Conservation (phyloP, 176 grass and related monocot species). For the Bonia amplexicaulis region DNA sequence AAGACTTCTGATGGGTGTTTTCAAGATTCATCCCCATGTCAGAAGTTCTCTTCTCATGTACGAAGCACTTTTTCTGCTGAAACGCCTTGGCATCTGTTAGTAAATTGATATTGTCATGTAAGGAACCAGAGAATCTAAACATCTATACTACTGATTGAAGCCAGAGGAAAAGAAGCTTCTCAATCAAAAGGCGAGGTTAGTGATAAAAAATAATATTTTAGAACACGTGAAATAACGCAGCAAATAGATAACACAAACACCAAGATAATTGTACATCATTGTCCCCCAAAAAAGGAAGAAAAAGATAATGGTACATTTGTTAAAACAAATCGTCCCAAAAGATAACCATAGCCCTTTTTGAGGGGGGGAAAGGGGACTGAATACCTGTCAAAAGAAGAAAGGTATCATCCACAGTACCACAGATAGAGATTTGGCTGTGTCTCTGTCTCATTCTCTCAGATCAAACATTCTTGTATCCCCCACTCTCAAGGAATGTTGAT, state of each 20-base stretch:
- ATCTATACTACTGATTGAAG: not conserved
- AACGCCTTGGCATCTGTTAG: slow-evolving; percentile 46
- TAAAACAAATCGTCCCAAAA: slow-evolving; percentile 15
- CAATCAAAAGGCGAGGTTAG: not conserved
- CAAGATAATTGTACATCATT: slow-evolving; percentile 26
- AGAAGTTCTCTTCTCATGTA: slow-evolving; percentile 17
- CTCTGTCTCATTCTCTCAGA: slow-evolving; percentile 4
- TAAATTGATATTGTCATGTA: slow-evolving; percentile 2
- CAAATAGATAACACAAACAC: slow-evolving; percentile 17
- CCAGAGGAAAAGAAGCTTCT: not conserved
- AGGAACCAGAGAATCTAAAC: not conserved
- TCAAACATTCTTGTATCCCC: slow-evolving; percentile 6
- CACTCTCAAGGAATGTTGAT: not conserved
- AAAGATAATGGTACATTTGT: slow-evolving; percentile 1
- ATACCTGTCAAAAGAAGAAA: slow-evolving; percentile 23
- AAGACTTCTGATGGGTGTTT: slow-evolving; percentile 18
- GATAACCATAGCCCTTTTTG: slow-evolving; percentile 2
- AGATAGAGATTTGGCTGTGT: slow-evolving; percentile 25
- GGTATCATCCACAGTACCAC: slow-evolving; percentile 21
- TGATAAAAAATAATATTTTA: slow-evolving; percentile 9
- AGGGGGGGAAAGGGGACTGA: not conserved
- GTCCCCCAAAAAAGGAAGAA: not conserved
- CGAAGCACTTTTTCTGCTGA: slow-evolving; percentile 31
- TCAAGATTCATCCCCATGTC: slow-evolving; percentile 18
- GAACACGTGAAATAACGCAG: not conserved